phyloP scores from a whole-genome alignment of 257 asterid genomes.

The Thymus mandschuricus region DNA sequence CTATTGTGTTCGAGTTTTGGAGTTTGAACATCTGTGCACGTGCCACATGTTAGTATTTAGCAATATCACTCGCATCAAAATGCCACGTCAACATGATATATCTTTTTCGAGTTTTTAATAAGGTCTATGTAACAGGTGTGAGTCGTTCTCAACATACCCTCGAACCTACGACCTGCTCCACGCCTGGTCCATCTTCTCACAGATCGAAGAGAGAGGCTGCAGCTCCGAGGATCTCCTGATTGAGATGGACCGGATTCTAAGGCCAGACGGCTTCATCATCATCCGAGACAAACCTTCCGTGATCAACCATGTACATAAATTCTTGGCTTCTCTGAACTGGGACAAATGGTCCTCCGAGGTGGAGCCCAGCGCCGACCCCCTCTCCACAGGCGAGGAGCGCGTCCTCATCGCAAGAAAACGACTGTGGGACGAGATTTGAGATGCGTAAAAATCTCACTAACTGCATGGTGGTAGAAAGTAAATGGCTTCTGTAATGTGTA shows the following conservation, averaged over 20 bases:
- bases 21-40: not conserved
- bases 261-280: slow-evolving; percentile 88
- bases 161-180: slow-evolving; percentile 94
- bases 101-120: not conserved
- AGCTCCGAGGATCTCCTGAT: slow-evolving; percentile 79
- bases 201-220: slow-evolving; percentile 70
- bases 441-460: slow-evolving; percentile 23
- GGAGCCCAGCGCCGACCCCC: slow-evolving; percentile 65
- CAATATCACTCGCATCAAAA: too few relatives aligned
- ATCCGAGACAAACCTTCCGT: slow-evolving; percentile 70
- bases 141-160: slow-evolving; percentile 93
- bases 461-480: slow-evolving; percentile 15
- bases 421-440: slow-evolving; percentile 49
- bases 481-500: slow-evolving; percentile 19
- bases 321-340: slow-evolving; percentile 73
- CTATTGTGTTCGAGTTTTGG: not conserved
- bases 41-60: not conserved
- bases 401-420: slow-evolving; percentile 70
- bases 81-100: too few relatives aligned
- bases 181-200: slow-evolving; percentile 78
- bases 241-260: slow-evolving; percentile 88
- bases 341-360: slow-evolving; percentile 84
- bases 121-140: slow-evolving; percentile 72
- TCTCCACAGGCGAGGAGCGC: slow-evolving; percentile 64
- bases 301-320: slow-evolving; percentile 56